Conservation (phyloP, 176 grass and related monocot species). For the Juncus inflexus region DNA sequence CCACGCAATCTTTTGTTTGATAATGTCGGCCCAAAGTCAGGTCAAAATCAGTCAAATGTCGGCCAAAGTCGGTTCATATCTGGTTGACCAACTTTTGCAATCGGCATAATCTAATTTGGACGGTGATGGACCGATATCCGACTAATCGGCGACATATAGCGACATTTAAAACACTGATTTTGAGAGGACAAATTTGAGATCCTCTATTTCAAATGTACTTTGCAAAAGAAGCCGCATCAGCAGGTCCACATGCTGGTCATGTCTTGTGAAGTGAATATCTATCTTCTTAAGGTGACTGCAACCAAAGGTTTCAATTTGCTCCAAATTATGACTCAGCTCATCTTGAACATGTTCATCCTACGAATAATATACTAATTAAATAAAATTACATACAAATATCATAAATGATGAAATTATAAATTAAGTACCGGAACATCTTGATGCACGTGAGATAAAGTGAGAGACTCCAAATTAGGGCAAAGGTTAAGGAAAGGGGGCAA, state of each 20-base stretch:
- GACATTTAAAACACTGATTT: background rate
- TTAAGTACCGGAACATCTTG: background rate
- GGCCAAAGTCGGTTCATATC: too few species aligned
- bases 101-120: too few species aligned
- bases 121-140: too few species aligned
- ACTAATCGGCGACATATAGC: too few species aligned
- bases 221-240: background rate
- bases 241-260: background rate
- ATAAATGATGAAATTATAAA: background rate
- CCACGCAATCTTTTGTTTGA: too few species aligned
- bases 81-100: too few species aligned
- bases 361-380: background rate
- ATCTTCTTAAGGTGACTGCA: background rate
- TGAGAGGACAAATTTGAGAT: background rate
- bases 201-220: background rate
- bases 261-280: background rate
- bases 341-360: background rate
- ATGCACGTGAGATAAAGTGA: background rate
- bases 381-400: background rate
- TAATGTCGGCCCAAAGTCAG: too few species aligned
- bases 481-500: background rate
- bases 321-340: background rate
- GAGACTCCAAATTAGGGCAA: background rate
- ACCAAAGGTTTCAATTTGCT: background rate
- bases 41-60: too few species aligned